Evolutionary conservation across 805 yeast species (phyloP).

Genomic region (Cyberlindnera japonica): DNA sequence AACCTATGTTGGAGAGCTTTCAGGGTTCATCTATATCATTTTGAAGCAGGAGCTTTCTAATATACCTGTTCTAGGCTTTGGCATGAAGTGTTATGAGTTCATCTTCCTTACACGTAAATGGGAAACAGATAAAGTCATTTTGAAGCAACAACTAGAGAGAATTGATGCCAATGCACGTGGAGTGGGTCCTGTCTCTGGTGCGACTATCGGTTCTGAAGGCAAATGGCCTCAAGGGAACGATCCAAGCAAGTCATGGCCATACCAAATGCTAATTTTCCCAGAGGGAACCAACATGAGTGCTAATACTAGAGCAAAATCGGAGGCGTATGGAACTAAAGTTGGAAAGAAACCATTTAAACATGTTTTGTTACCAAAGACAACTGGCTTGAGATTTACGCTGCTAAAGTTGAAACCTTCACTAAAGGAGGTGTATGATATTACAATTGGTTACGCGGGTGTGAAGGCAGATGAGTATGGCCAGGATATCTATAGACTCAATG

Average conservation of each 20-base stretch:
- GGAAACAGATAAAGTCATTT: conserved; percentile 64
- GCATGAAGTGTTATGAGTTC: conserved; percentile 77
- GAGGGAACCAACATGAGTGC: conserved; percentile 88
- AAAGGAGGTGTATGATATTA: conserved; percentile 69
- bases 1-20: conserved; percentile 61
- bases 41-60: conserved; percentile 68
- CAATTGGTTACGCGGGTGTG: conserved; percentile 80
- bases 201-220: conserved; percentile 27
- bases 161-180: conserved; percentile 63
- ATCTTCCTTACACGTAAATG: conserved; percentile 82
- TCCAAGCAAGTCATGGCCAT: conserved; percentile 45
- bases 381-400: conserved; percentile 73
- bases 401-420: conserved; percentile 50
- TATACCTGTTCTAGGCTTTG: conserved; percentile 78
- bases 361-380: conserved; percentile 74
- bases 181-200: conserved; percentile 46
- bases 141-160: conserved; percentile 51
- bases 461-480: conserved; percentile 67
- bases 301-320: conserved; percentile 57
- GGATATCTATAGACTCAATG: conserved; percentile 60
- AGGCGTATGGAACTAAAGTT: conserved; percentile 51
- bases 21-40: conserved; percentile 65
- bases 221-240: conserved; percentile 23
- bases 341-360: conserved; percentile 50
- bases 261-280: conserved; percentile 77